These are phyloP conservation scores for Platanthera guangdongensis DNA, from an alignment of 106 monocot species.

Conservation along the genomic window DNA sequence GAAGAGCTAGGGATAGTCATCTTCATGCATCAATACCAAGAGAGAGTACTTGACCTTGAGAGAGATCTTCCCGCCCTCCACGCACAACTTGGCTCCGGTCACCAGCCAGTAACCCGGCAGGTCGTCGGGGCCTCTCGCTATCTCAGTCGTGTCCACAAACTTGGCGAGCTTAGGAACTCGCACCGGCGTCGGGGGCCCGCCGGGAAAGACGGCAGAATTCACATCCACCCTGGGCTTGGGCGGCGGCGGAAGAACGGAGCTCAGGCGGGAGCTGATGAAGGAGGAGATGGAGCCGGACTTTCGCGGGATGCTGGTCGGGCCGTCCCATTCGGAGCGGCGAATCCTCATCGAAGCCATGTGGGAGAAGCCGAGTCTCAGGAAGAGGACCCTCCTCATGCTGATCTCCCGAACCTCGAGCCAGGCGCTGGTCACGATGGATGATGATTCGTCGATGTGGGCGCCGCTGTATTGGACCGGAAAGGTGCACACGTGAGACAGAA, in stretches of 20 bases:
- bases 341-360: conserved; percentile 45
- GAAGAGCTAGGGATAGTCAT: neutral
- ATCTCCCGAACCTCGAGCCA: conserved; percentile 58
- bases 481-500: conserved; percentile 69
- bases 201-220: conserved; percentile 61
- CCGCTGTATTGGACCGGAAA: conserved; percentile 47
- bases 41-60: conserved; percentile 71
- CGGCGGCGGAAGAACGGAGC: conserved; percentile 12
- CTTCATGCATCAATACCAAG: conserved; percentile 22
- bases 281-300: conserved; percentile 42
- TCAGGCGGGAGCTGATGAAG: conserved; percentile 27
- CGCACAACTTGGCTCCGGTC: conserved; percentile 64
- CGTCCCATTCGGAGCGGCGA: conserved; percentile 70
- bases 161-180: conserved; percentile 33
- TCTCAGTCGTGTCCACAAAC: conserved; percentile 49
- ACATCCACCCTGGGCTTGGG: conserved; percentile 39
- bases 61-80: conserved; percentile 44
- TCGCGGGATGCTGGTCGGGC: conserved; percentile 9
- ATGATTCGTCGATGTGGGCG: conserved; percentile 34
- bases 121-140: conserved; percentile 54
- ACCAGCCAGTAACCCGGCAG: conserved; percentile 77
- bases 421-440: conserved; percentile 61
- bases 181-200: conserved; percentile 52
- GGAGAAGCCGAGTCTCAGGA: conserved; percentile 77
- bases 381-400: conserved; percentile 54